Percentiles rank a stretch among this genome's conserved stretches.
phyloP scores from a whole-genome alignment of 345 rosid species.

The Turnera subulata region DNA sequence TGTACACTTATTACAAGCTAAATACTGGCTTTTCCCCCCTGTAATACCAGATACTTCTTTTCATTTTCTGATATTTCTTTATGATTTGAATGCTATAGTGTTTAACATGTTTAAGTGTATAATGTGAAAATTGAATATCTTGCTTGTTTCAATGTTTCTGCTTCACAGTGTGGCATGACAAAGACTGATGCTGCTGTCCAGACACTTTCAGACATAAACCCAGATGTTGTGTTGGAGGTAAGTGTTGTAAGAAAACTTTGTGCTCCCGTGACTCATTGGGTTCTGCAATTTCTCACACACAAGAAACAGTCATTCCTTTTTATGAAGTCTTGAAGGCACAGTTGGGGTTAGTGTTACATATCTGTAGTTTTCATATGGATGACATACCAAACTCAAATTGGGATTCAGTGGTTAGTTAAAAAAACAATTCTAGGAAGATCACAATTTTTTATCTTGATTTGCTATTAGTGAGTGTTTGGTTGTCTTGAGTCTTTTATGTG shows the following conservation, averaged over 20 bases:
- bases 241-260: neutral
- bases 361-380: neutral
- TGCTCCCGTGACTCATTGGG: neutral
- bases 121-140: neutral
- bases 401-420: too few species aligned
- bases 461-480: too few species aligned
- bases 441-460: too few species aligned
- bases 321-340: too few species aligned
- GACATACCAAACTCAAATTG: neutral
- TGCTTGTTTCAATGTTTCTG: neutral
- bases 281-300: neutral
- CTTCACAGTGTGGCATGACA: constrained; percentile 80
- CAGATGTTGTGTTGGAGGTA: constrained; percentile 88
- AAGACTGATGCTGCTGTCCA: constrained; percentile 99
- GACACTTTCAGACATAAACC: constrained; percentile 90
- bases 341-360: neutral
- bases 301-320: too few species aligned
- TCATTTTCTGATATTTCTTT: neutral
- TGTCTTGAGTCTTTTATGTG: neutral
- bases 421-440: too few species aligned
- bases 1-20: neutral
- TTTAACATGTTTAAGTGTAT: neutral
- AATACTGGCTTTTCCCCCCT: neutral
- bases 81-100: neutral
- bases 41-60: neutral